Base-by-base conservation (phyloP, 108 stramenopile genomes). In the Mediolabrus comicus region DNA sequence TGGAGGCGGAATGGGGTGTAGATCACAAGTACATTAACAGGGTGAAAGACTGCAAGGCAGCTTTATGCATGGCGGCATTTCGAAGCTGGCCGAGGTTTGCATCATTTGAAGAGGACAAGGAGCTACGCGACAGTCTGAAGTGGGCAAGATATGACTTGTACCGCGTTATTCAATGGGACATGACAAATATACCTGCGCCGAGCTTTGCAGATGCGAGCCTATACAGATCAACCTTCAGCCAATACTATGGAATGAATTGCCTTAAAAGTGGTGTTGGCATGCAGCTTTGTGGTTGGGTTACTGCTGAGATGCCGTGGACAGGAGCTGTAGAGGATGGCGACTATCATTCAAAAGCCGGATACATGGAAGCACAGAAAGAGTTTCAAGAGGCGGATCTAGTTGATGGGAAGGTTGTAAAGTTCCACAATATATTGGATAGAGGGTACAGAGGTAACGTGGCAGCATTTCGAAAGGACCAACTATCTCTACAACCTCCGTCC, bases 331-430 rank as follows among this genome's bases (percentile, higher is more conserved):
- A 24, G 14, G 66, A 67, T 57, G n/a, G 16, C 10, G 4, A 55
- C 24, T 33, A 67, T 53, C 29, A 58, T 17, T 16, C 53, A 6
- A 54, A 30, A 12, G 31, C 27, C 16, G 66, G 54, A 27, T 67
- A 67, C 57, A 9, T 67, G 3, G 3, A 31, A 22, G 54, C 53
- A 30, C 65, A 67, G 53, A 27, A 67, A 22, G 14, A 67, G 1
- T 67, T 67, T 24, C 55, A 55, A 32, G 28, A 55, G 53, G 53
- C 32, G 19, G 65, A 67, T 32, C 30, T 54, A 0, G 65, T 67
- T 9, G 54, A 55, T 39, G 54, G 54, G 34, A 58, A 58, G 17
- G 32, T 33, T 16, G 12, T 67, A 1, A 25, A 53, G 16, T 67
- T 67, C 51, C 53, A 53, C 17, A 67, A 67, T 56, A 29, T 52